These are phyloP conservation scores for Apiotrichum laibachii DNA, from an alignment of 1,284 basidiomycete species.

Conservation along the genomic window DNA sequence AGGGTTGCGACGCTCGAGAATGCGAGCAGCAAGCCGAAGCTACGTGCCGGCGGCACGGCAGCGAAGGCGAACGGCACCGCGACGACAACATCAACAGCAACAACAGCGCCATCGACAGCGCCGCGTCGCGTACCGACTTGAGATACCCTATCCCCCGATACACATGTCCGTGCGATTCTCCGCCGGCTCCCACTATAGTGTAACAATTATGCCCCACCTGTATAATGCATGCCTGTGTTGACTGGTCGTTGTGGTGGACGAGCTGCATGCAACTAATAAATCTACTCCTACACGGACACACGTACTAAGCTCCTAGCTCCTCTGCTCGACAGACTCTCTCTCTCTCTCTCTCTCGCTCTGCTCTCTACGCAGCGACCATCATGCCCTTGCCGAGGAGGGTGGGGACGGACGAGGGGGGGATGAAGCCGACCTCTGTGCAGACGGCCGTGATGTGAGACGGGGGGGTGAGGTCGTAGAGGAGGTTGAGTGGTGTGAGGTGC, in stretches of 20 bases:
- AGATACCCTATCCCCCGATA: neutral
- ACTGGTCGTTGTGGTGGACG: neutral
- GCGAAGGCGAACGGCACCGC: no score
- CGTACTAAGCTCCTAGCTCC: no score
- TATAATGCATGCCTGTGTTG: neutral
- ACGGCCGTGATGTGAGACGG: constrained; percentile 88
- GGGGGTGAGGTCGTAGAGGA: constrained; percentile 88
- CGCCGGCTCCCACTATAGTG: neutral
- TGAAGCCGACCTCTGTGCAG: constrained; percentile 82
- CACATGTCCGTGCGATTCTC: no score
- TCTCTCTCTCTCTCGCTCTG: neutral
- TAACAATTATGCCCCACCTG: neutral
- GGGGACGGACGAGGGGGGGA: constrained; percentile 66
- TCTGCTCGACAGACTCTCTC: no score
- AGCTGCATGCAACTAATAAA: neutral
- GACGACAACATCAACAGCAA: no score
- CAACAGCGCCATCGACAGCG: neutral
- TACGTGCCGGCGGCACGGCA: no score
- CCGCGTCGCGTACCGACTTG: neutral
- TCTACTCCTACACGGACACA: neutral
- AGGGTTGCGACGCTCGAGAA: neutral
- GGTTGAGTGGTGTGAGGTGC: constrained; percentile 67
- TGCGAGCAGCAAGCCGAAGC: neutral
- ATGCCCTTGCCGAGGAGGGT: constrained; percentile 51
- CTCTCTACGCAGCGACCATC: constrained; percentile 1